Evolutionary conservation across 139 green algal species (phyloP), one percentile per base, ranked within the genome.

Genomic region (Auxenochlorella protothecoides): DNA sequence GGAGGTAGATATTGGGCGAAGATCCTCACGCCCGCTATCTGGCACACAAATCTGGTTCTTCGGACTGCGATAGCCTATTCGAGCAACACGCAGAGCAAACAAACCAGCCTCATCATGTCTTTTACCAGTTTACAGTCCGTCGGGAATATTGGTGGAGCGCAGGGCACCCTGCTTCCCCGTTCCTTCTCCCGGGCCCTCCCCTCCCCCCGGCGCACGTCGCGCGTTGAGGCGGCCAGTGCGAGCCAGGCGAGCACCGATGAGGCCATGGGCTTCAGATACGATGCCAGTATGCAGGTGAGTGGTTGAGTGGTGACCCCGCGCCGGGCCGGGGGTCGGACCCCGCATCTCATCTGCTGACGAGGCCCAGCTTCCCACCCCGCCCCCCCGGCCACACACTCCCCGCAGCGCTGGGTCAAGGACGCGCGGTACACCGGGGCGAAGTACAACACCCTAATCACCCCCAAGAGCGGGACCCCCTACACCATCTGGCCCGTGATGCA

Each of bases 401-500:
- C 8, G 72, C 73, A 78, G 73, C 61, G 72, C 9, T 82, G 77
- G 77, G 72, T 79, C 55, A 16, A 69, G 5, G 66, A 72, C 12
- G 72, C 68, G 53, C 66, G 72, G 4, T 68, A 62, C 13, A 57
- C n/a, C 3, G 77, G 74, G 27, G 27, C 27, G 56, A 77, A 72
- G 55, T 65, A 52, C 6, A 65, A 70, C 68, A 72, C 74, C 4
- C 57, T 70, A 5, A 72, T 77, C 12, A 6, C 54, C 61, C 70
- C 79, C 59, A 81, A 76, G 71, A 80, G 68, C 51, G 78, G 80
- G 62, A 71, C 67, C 5, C 14, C 75, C 0, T 88, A 87, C 74
- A 80, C 76, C 13, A 81, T 85, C 16, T 82, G 77, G 77, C 77
- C 77, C 3, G 63, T 82, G 2, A 82, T 82, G 77, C 54, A 60